Percentiles rank a stretch among this genome's conserved stretches.
Conservation (phyloP, 768 basidiomycete genomes). For the Exidia glandulosa region DNA sequence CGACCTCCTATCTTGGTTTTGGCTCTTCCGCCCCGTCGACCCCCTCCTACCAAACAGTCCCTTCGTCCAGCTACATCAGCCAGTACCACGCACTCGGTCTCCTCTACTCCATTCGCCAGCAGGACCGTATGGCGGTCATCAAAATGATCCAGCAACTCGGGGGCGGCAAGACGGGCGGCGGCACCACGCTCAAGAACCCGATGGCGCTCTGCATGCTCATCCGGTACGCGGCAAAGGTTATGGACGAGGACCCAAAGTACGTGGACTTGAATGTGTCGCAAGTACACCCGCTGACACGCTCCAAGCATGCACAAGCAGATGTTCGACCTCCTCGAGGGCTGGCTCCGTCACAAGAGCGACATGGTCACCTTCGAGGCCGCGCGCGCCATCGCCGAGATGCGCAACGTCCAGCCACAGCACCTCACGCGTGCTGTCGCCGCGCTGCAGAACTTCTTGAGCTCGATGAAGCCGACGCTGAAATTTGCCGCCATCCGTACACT, state of each 20-base stretch:
- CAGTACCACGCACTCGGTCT: slow-evolving; percentile 96
- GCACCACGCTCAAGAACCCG: slow-evolving; percentile 81
- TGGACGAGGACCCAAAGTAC: slow-evolving; percentile 98
- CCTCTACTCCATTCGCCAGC: slow-evolving; percentile 88
- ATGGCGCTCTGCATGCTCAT: slow-evolving; percentile 99
- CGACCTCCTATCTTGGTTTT: slow-evolving; percentile 66
- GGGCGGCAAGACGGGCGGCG: slow-evolving; percentile 74
- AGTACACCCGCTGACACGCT: slow-evolving; percentile 3
- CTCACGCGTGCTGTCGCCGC: slow-evolving; percentile 84
- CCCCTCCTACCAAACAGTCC: slow-evolving; percentile 63
- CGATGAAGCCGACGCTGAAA: slow-evolving; percentile 89
- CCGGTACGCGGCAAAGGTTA: slow-evolving; percentile 95
- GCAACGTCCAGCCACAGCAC: slow-evolving; percentile 64
- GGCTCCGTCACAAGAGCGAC: slow-evolving; percentile 96
- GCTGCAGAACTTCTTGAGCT: slow-evolving; percentile 89
- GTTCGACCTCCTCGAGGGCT: slow-evolving; percentile 86
- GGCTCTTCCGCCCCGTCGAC: slow-evolving; percentile 32
- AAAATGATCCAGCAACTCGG: slow-evolving; percentile 99
- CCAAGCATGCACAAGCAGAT: slow-evolving; percentile 82
- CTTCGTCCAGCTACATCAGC: slow-evolving; percentile 83
- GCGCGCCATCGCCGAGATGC: slow-evolving; percentile 94
- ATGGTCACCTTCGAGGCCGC: slow-evolving; percentile 99
- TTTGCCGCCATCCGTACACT: slow-evolving; percentile 96
- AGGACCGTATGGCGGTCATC: slow-evolving; percentile 97
- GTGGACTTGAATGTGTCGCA: slow-evolving; percentile 19